These are phyloP conservation scores for Fraxinus anomala DNA, from an alignment of 257 asterid species.

Conservation along the genomic window DNA sequence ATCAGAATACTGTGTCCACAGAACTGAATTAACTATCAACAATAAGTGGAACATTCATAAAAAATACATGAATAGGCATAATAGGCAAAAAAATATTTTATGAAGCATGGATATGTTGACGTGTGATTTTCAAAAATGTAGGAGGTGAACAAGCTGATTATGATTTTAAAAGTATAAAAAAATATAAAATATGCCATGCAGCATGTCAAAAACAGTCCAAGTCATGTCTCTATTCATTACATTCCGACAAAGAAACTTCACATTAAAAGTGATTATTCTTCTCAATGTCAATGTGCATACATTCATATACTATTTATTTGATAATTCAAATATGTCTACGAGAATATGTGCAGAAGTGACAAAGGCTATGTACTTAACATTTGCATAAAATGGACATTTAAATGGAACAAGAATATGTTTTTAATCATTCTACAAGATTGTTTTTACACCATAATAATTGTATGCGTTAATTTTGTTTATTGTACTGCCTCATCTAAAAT, in stretches of 20 bases:
- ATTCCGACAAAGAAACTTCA: neutral
- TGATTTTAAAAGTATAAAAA: neutral
- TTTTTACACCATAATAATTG: neutral
- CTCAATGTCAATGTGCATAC: neutral
- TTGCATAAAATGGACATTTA: neutral
- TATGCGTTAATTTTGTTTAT: neutral
- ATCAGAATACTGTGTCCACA: neutral
- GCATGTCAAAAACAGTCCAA: neutral
- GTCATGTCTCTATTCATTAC: neutral
- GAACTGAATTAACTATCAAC: too few relatives aligned
- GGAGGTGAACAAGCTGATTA: neutral
- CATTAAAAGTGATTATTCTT: neutral
- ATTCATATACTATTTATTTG: neutral
- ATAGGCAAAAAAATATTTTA: too few relatives aligned
- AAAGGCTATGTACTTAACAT: neutral
- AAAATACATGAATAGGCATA: too few relatives aligned
- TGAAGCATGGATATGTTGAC: neutral
- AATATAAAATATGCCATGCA: neutral
- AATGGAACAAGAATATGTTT: neutral
- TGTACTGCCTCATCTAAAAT: neutral
- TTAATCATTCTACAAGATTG: neutral
- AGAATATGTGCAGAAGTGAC: neutral
- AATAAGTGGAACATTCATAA: too few relatives aligned
- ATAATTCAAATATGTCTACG: neutral
- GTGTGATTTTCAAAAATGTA: neutral